Evolutionary conservation across 805 yeast genomes (phyloP), one percentile per base, ranked within the genome.

Genomic region (Zygosaccharomyces gambellarensis): DNA sequence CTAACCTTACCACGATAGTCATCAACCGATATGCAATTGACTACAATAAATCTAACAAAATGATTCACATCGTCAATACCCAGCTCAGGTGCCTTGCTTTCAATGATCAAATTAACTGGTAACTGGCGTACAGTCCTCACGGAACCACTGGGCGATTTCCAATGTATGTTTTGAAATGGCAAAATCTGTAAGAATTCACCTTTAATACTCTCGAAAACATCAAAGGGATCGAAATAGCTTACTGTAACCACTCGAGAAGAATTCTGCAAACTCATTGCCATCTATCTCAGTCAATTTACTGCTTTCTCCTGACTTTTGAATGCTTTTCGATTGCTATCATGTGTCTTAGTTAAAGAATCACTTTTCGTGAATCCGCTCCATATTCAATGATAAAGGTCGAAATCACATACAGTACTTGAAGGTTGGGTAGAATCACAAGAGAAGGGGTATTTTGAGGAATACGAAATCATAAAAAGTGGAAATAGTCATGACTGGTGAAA

Each of bases 1-100:
- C 99, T 77, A 0, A 86, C 89, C 59, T 84, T 87, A 0, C 85
- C 66, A 51, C 95, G 73, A 65, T 92, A 92, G 1, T 79, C 79
- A 12, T 92, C 98, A 17, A 85, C 64, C 39, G 78, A 79, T 4
- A 79, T 81, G 51, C 84, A 79, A 48, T 77, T 77, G 6, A 92
- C 74, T 48, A 90, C 78, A 72, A 92, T 82, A 19, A 90, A 61
- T 54, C 84, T 76, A 41, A 87, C 70, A 56, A 84, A 81, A 1
- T 86, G 81, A 4, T 74, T 53, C 6, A 34, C 46, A 3, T 47
- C 45, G 3, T 39, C 46, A 7, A 30, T 27, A 1, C 46, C 42
- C 4, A 29, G 32, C 17, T 46, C 43, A 34, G 39, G 22, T 8
- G 48, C 49, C 23, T 45, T 46, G 23, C 52, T 50, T 36, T 62